phyloP scores from a whole-genome alignment of 2,329 filamentous ascomycete genomes.

The Teratosphaeria zuluensis region DNA sequence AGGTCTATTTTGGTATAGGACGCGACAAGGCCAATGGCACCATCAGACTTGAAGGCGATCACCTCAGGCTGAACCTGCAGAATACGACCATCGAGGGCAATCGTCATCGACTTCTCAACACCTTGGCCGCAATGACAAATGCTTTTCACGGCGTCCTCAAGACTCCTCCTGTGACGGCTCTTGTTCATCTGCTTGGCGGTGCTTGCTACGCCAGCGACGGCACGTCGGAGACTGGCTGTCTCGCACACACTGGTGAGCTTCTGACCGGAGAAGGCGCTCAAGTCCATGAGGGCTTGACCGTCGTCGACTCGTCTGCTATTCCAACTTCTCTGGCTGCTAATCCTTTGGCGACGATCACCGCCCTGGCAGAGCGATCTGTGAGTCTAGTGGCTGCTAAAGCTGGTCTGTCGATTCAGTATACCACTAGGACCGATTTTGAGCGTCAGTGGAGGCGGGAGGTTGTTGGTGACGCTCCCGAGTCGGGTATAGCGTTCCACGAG shows the following conservation, averaged over 20 bases:
- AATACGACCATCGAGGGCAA: neutral
- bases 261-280: neutral
- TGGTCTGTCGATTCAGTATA: neutral
- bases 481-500: neutral
- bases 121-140: neutral
- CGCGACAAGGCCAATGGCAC: neutral
- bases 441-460: neutral
- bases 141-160: neutral
- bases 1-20: neutral
- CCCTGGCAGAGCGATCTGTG: neutral
- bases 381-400: neutral
- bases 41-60: neutral
- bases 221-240: neutral
- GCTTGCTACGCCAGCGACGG: neutral
- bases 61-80: neutral
- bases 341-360: neutral
- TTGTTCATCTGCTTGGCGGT: neutral
- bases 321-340: neutral
- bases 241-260: neutral
- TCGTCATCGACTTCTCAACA: neutral
- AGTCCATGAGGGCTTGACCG: neutral
- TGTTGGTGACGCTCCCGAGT: neutral
- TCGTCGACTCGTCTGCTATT: neutral
- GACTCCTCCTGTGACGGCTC: neutral
- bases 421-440: neutral